Evolutionary conservation across 164 flowering plant genomes (phyloP), one percentile per base, ranked within the genome.

Genomic region (Sedum album): DNA sequence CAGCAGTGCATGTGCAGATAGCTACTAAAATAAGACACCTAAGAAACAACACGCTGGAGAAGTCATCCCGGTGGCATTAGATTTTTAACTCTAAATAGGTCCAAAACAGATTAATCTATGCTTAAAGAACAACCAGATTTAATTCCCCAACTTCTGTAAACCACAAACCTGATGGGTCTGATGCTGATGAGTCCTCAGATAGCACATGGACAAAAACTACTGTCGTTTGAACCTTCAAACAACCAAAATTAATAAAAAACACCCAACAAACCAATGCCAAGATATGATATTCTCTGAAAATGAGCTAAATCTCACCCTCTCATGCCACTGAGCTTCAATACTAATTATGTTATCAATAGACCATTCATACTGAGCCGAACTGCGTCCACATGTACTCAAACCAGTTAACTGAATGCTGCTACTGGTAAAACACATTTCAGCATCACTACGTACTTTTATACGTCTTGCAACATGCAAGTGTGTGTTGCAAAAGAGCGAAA

Each of bases 291-390:
- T 25, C 1, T 57, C 31, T 9, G 23, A 57, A 57, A 26, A 57
- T 7, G 31, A 41, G 46, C 13, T 5, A 57, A 57, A 57, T 25
- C 61, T 57, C 61, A 57, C 61, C 31, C 33, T 25, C 18, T 26
- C 61, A 26, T 57, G 61, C 61, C 31, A 26, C 31, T 57, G 61
- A 28, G 61, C 61, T 57, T 57, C 31, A 57, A 57, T 57, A 57
- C 17, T 57, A 26, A 57, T 31, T 57, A 57, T 57, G 61, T 57
- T 57, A 57, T 57, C 61, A 57, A 57, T 57, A 25, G 61, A 57
- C 61, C 61, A 57, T 57, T 57, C 61, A 57, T 25, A 57, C 61
- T 28, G 18, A 57, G 61, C 31, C 18, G 61, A 13, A 26, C 31
- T 14, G 61, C 61, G 31, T 57, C 61, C 31, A 26, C 18, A 14